Evolutionary conservation across 2,329 filamentous ascomycete species (phyloP).

Genomic region (Fusarium verrucosum): DNA sequence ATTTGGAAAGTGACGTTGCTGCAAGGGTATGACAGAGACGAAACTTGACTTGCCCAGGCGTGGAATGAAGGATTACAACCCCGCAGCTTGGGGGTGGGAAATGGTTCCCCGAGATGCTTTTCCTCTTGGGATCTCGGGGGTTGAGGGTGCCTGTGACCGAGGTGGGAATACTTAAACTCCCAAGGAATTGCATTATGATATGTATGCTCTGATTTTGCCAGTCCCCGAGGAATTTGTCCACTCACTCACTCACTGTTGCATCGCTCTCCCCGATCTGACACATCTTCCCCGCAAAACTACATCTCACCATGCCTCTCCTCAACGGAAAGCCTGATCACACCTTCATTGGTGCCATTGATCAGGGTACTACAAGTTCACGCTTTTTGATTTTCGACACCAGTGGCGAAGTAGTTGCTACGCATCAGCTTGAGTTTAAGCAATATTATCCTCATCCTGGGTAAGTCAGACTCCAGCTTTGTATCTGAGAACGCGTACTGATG

Average conservation of each 20-base stretch:
- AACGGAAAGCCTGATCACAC: conserved; percentile 39
- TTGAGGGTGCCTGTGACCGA: conserved; percentile 8
- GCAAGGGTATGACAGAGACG: conserved; percentile 6
- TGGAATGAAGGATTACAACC: conserved; percentile 17
- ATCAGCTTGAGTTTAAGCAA: conserved; percentile 80
- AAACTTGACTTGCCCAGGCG: too few species aligned
- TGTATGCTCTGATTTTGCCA: not conserved
- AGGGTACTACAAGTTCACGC: conserved; percentile 80
- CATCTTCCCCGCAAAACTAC: conserved; percentile 21
- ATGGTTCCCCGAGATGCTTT: conserved; percentile 21
- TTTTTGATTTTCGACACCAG: conserved; percentile 80
- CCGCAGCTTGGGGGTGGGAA: conserved; percentile 29
- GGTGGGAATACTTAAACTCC: conserved; percentile 28
- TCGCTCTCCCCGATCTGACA: conserved; percentile 15
- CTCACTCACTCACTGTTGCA: conserved; percentile 11
- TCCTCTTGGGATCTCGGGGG: conserved; percentile 16
- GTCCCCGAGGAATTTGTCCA: conserved; percentile 4
- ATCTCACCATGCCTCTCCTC: conserved; percentile 47
- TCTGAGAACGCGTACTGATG: not conserved
- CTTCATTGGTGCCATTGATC: conserved; percentile 81
- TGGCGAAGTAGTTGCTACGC: conserved; percentile 74
- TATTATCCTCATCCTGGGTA: conserved; percentile 80
- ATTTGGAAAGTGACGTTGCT: conserved; percentile 10
- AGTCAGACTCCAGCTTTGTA: conserved; percentile 37
- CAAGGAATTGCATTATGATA: conserved; percentile 14